These are phyloP conservation scores for Afroboletus lepidellus DNA, from an alignment of 1,284 basidiomycete genomes.

Conservation along the genomic window DNA sequence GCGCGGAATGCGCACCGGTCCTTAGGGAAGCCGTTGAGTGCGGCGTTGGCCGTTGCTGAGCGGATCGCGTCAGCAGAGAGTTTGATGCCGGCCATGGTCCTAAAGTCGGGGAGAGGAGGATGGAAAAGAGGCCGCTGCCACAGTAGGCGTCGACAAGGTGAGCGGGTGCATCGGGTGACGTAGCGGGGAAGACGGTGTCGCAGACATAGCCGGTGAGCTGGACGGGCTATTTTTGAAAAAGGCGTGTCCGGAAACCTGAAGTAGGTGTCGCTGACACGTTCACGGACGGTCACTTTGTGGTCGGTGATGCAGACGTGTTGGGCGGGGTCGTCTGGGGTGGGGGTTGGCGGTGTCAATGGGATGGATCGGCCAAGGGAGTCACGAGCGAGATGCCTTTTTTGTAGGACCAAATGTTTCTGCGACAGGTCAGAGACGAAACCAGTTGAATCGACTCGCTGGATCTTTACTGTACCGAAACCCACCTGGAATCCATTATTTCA, in stretches of 20 bases:
- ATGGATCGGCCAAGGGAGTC: slow-evolving; percentile 64
- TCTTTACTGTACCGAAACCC: too few species aligned
- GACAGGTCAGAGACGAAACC: slow-evolving; percentile 3
- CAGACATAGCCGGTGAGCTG: slow-evolving; percentile 82
- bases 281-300: slow-evolving; percentile 80
- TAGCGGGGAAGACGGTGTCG: slow-evolving; percentile 57
- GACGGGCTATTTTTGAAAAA: slow-evolving; percentile 99
- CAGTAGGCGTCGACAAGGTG: slow-evolving; percentile 93
- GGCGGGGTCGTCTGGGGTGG: slow-evolving; percentile 35
- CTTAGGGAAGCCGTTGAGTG: slow-evolving; percentile 62
- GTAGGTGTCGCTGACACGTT: slow-evolving; percentile 76
- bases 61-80: slow-evolving; percentile 76
- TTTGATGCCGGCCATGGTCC: slow-evolving; percentile 87
- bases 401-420: slow-evolving; percentile 77
- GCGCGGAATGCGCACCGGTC: slow-evolving; percentile 49
- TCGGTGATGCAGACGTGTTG: slow-evolving; percentile 81
- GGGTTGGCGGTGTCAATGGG: slow-evolving; percentile 9
- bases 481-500: too few species aligned
- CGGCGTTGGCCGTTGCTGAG: slow-evolving; percentile 79
- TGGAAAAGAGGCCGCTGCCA: slow-evolving; percentile 89
- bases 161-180: slow-evolving; percentile 44
- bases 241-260: slow-evolving; percentile 88
- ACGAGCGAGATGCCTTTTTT: slow-evolving; percentile 91
- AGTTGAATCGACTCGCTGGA: slow-evolving; percentile 50
- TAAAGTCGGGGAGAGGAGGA: slow-evolving; percentile 83